A percentile compares a stretch with the other conserved stretches of the same genome.
Conservation (phyloP, 2,329 filamentous ascomycete genomes). For the Aspergillus pseudotamarii region DNA sequence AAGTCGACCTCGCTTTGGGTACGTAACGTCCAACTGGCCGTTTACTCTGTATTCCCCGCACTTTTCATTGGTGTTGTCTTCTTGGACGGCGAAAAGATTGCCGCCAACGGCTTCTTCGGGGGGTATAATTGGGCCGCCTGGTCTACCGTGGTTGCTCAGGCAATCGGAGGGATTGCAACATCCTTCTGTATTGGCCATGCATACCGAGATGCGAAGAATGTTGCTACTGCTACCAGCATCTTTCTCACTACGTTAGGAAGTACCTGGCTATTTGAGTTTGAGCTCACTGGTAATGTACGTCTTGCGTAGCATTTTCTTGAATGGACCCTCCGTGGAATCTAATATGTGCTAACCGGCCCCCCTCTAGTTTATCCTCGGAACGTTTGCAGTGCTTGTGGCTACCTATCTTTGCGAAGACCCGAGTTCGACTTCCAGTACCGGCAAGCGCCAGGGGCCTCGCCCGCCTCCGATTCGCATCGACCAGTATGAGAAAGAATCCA, state of each 20-base stretch:
- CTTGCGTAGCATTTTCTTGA: not conserved
- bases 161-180: constrained; percentile 80
- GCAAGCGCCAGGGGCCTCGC: constrained; percentile 55
- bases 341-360: not conserved
- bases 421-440: constrained; percentile 18
- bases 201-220: constrained; percentile 91
- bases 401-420: constrained; percentile 82
- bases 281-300: constrained; percentile 72
- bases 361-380: constrained; percentile 77
- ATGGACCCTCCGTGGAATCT: not conserved
- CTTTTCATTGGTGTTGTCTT: constrained; percentile 83
- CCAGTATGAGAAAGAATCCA: constrained; percentile 74
- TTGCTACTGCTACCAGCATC: constrained; percentile 90
- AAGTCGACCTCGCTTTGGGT: constrained; percentile 82
- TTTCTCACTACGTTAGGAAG: constrained; percentile 84
- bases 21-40: constrained; percentile 89
- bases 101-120: constrained; percentile 85
- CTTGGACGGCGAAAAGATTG: constrained; percentile 82
- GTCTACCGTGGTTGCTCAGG: constrained; percentile 80
- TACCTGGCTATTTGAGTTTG: constrained; percentile 80
- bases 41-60: constrained; percentile 90
- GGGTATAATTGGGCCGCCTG: constrained; percentile 94
- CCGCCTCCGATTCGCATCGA: constrained; percentile 60
- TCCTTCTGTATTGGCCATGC: constrained; percentile 80
- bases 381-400: constrained; percentile 73